Percentiles rank a stretch among this genome's conserved stretches.
These are phyloP conservation scores for Amaranthus tricolor DNA, from an alignment of 179 eudicot genomes.

Conservation along the genomic window DNA sequence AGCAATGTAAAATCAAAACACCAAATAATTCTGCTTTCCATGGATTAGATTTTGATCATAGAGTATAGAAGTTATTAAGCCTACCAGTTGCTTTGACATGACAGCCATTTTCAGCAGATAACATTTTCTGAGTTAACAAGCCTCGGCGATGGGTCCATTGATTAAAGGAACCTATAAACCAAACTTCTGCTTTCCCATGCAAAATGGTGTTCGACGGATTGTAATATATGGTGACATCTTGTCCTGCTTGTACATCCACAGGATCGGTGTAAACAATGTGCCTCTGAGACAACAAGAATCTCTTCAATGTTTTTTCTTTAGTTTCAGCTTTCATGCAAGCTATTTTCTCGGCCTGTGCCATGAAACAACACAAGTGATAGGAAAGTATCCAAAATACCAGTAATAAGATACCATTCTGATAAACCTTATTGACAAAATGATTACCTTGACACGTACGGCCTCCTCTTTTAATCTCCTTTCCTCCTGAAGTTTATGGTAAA, in stretches of 20 bases:
- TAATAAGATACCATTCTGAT: background rate
- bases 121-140: constrained; percentile 85
- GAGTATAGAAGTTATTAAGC: constrained; percentile 16
- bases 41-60: background rate
- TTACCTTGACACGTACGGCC: constrained; percentile 77
- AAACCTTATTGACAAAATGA: background rate
- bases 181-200: constrained; percentile 85
- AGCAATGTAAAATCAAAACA: too few relatives aligned
- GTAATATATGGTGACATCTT: constrained; percentile 68
- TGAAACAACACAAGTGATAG: background rate
- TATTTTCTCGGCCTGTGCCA: constrained; percentile 68
- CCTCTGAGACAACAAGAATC: constrained; percentile 88
- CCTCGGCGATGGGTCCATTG: constrained; percentile 94
- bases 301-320: constrained; percentile 71
- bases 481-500: constrained; percentile 65
- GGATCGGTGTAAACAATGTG: constrained; percentile 93
- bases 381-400: too few relatives aligned
- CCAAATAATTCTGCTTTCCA: too few relatives aligned
- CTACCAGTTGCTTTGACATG: constrained; percentile 80
- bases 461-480: constrained; percentile 73
- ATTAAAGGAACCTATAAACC: constrained; percentile 96
- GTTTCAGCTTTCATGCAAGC: constrained; percentile 79
- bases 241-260: constrained; percentile 82
- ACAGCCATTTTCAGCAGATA: constrained; percentile 64
- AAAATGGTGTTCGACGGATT: constrained; percentile 84